Conservation (phyloP, 176 grass and related monocot species). For the Pontederia crassipes region DNA sequence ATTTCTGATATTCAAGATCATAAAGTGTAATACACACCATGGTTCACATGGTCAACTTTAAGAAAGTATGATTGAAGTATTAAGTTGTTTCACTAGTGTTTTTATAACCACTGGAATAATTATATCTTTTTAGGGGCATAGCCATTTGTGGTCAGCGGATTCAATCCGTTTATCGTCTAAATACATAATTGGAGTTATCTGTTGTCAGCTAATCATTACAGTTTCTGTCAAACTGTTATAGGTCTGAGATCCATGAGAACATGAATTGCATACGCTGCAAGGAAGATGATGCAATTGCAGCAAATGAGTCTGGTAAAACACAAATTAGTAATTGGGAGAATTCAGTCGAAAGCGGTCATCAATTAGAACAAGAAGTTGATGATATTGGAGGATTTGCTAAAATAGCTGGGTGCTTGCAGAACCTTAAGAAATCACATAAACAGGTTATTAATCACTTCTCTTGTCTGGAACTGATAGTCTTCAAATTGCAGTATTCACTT, state of each 20-base stretch:
- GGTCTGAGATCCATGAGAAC: slow-evolving; percentile 97
- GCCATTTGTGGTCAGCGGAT: too few species aligned
- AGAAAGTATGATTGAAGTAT: too few species aligned
- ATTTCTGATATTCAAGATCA: too few species aligned
- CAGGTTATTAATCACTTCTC: slow-evolving; percentile 34
- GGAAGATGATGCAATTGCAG: slow-evolving; percentile 14
- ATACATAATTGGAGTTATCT: not conserved
- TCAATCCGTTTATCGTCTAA: too few species aligned
- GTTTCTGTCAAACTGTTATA: slow-evolving; percentile 5
- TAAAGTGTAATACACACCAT: too few species aligned
- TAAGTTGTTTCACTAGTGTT: too few species aligned
- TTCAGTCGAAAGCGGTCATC: slow-evolving; percentile 13
- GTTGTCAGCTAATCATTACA: not conserved
- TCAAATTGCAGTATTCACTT: slow-evolving; percentile 6
- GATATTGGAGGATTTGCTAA: slow-evolving; percentile 88
- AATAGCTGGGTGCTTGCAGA: slow-evolving; percentile 70
- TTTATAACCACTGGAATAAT: too few species aligned
- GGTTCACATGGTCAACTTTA: too few species aligned
- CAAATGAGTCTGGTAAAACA: slow-evolving; percentile 19
- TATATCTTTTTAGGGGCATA: too few species aligned
- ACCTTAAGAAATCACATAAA: slow-evolving; percentile 56
- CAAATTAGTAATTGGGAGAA: slow-evolving; percentile 17
- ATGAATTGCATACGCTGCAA: slow-evolving; percentile 77
- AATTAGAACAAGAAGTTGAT: not conserved
- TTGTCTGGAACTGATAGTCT: slow-evolving; percentile 11